Percentiles rank a stretch among this genome's conserved stretches.
Conservation (phyloP, 2,329 filamentous ascomycete genomes). For the Colletotrichum theobromicola region DNA sequence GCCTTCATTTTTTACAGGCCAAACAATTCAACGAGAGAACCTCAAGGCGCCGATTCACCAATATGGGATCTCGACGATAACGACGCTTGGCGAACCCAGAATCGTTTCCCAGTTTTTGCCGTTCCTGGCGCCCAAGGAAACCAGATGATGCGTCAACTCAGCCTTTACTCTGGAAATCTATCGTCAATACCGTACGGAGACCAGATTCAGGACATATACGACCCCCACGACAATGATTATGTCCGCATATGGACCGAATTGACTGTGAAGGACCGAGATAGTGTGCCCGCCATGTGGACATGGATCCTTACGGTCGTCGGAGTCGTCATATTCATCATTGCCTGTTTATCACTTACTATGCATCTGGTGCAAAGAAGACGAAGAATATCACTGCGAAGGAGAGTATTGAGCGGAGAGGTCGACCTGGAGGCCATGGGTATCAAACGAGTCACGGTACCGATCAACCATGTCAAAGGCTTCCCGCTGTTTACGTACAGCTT, state of each 20-base stretch:
- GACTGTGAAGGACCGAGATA: slow-evolving; percentile 47
- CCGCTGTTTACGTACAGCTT: slow-evolving; percentile 79
- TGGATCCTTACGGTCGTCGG: slow-evolving; percentile 76
- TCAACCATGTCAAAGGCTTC: slow-evolving; percentile 72
- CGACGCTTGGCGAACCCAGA: slow-evolving; percentile 73
- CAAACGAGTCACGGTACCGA: slow-evolving; percentile 79
- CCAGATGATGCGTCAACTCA: slow-evolving; percentile 73
- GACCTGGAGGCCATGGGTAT: slow-evolving; percentile 88
- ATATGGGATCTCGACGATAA: slow-evolving; percentile 75
- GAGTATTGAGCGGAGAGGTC: slow-evolving; percentile 79
- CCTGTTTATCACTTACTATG: slow-evolving; percentile 73
- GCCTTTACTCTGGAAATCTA: slow-evolving; percentile 79
- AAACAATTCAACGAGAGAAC: slow-evolving; percentile 59
- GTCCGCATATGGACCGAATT: slow-evolving; percentile 66
- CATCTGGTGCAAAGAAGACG: slow-evolving; percentile 77
- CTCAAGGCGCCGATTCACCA: slow-evolving; percentile 68
- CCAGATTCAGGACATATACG: slow-evolving; percentile 60
- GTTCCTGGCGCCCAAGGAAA: slow-evolving; percentile 71
- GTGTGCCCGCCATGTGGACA: slow-evolving; percentile 79
- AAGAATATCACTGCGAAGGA: slow-evolving; percentile 68
- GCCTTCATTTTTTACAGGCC: slow-evolving; percentile 70
- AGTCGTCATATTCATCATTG: slow-evolving; percentile 72
- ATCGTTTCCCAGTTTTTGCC: slow-evolving; percentile 83
- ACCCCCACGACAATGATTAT: slow-evolving; percentile 61
- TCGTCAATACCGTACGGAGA: slow-evolving; percentile 63